Evolutionary conservation across 1,284 basidiomycete genomes (phyloP).

Genomic region (Apiotrichum siamense): DNA sequence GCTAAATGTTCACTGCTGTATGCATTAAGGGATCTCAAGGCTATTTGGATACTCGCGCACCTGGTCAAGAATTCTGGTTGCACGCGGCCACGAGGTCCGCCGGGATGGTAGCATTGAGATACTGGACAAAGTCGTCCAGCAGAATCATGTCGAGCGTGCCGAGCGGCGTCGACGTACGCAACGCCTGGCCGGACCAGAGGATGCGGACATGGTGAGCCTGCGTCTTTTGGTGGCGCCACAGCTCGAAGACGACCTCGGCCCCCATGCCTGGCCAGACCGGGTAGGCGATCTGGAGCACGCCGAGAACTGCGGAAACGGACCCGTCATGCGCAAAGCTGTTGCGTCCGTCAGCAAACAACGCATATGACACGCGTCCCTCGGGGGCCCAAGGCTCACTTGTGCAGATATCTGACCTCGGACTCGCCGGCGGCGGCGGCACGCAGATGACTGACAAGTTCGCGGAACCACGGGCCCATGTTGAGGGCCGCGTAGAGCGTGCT

Average conservation of each 20-base stretch:
- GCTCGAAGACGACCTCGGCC: slow-evolving; percentile 39
- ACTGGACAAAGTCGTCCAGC: slow-evolving; percentile 22
- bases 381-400: slow-evolving; percentile 27
- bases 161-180: slow-evolving; percentile 29
- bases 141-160: slow-evolving; percentile 30
- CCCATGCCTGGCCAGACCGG: slow-evolving; percentile 41
- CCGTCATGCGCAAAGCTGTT: slow-evolving; percentile 40
- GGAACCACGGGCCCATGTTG: slow-evolving; percentile 33
- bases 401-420: slow-evolving; percentile 23
- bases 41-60: too few species aligned
- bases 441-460: slow-evolving; percentile 29
- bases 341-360: neutral
- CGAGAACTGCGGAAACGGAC: slow-evolving; percentile 32
- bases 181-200: slow-evolving; percentile 27
- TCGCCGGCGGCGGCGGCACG: slow-evolving; percentile 16
- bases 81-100: slow-evolving; percentile 18
- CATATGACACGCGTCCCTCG: neutral
- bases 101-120: slow-evolving; percentile 23
- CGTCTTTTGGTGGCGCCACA: slow-evolving; percentile 17
- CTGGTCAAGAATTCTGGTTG: neutral
- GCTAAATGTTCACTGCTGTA: too few species aligned
- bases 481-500: slow-evolving; percentile 26
- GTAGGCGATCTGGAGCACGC: slow-evolving; percentile 32
- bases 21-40: too few species aligned
- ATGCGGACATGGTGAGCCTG: slow-evolving; percentile 19